A percentile compares a stretch with the other conserved stretches of the same genome.
Evolutionary conservation across 2,329 filamentous ascomycete species (phyloP).

Genomic region (Cercospora brassicicola): DNA sequence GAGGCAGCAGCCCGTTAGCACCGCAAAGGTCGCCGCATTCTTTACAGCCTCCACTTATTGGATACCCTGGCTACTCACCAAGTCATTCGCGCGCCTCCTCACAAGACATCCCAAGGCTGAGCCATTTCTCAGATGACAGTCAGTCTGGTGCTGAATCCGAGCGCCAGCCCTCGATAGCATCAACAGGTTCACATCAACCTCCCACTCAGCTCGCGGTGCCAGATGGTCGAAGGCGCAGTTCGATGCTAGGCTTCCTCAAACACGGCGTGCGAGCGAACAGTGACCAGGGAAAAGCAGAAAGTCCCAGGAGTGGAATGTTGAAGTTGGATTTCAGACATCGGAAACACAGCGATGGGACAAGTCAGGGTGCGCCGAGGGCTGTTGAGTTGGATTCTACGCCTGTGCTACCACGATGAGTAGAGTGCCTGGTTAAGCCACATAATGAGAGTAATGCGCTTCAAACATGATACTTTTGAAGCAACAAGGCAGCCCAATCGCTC

Average conservation of each 20-base stretch:
- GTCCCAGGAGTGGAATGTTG: background rate
- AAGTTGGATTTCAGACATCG: background rate
- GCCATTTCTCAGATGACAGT: background rate
- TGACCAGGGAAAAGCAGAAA: background rate
- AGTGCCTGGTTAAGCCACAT: background rate
- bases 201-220: background rate
- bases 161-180: background rate
- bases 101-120: background rate
- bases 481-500: background rate
- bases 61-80: background rate
- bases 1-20: background rate
- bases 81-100: background rate
- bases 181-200: background rate
- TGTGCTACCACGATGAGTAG: background rate
- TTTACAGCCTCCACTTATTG: background rate
- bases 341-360: background rate
- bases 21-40: background rate
- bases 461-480: background rate
- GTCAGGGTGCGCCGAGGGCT: background rate
- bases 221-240: background rate
- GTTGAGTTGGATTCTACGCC: conserved; percentile 1
- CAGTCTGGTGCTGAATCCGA: background rate
- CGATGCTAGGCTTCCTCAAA: background rate
- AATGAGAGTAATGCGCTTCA: background rate
- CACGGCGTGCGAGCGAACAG: background rate